A percentile compares a stretch with the other conserved stretches of the same genome.
phyloP scores from a whole-genome alignment of 306 rosid genomes.

The Pachyrhizus erosus region DNA sequence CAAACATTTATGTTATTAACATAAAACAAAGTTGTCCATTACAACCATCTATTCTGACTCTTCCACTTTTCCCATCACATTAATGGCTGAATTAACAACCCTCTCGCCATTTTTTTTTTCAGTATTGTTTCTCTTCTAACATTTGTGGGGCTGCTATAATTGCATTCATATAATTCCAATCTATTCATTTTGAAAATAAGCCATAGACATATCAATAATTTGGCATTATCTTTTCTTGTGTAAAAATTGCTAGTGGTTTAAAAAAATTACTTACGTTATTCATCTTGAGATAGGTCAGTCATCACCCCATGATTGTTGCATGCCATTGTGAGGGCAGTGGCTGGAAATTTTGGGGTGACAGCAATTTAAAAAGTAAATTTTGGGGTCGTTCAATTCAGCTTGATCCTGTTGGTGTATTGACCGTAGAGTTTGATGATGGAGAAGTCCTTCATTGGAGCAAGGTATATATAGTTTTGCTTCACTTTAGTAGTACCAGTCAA shows the following conservation, averaged over 20 bases:
- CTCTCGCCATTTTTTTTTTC: background rate
- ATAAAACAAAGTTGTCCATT: background rate
- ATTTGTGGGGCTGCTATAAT: background rate
- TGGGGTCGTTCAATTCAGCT: conserved; percentile 98
- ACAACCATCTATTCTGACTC: background rate
- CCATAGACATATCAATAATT: background rate
- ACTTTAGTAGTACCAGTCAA: background rate
- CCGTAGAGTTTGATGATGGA: conserved; percentile 88
- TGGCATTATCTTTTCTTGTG: background rate
- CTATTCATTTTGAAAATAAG: background rate
- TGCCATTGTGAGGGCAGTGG: conserved; percentile 93
- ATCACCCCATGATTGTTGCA: conserved; percentile 92
- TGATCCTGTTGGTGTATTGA: conserved; percentile 89
- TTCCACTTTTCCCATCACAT: background rate
- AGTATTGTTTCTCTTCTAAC: background rate
- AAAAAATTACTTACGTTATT: conserved; percentile 31
- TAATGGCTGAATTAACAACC: background rate
- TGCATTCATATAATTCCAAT: background rate
- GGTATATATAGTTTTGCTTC: conserved; percentile 56
- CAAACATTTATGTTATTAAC: conserved; percentile 2
- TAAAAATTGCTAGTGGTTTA: conserved; percentile 22
- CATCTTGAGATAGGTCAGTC: conserved; percentile 80
- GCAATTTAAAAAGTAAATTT: conserved; percentile 86
- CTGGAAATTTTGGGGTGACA: conserved; percentile 96
- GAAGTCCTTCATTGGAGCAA: conserved; percentile 91